Conservation (phyloP, 768 basidiomycete genomes). For the Pleurotus citrinopileatus region DNA sequence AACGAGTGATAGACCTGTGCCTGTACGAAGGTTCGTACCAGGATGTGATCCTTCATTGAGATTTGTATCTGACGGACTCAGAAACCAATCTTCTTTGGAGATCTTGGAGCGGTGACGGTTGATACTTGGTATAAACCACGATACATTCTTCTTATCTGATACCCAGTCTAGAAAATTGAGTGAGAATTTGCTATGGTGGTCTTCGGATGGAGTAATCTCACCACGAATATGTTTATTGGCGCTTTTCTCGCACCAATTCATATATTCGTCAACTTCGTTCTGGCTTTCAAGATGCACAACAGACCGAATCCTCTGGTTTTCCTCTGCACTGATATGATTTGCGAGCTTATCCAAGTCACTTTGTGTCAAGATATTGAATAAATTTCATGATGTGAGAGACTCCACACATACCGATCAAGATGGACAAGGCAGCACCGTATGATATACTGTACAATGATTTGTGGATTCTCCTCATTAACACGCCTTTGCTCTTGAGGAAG, state of each 20-base stretch:
- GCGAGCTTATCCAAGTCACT: background rate
- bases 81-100: background rate
- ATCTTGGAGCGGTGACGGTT: background rate
- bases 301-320: background rate
- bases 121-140: background rate
- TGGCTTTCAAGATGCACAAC: background rate
- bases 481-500: conserved; percentile 8
- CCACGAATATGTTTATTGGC: background rate
- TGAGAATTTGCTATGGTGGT: background rate
- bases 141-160: background rate
- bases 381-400: background rate
- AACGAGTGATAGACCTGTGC: background rate
- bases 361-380: background rate
- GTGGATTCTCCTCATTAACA: conserved; percentile 14
- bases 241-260: background rate
- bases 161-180: background rate
- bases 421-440: conserved; percentile 17
- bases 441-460: conserved; percentile 12
- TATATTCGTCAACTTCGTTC: background rate
- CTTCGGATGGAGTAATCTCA: background rate
- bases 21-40: background rate
- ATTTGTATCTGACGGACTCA: background rate
- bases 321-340: background rate
- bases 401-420: conserved; percentile 13
- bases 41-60: background rate